These are phyloP conservation scores for Thielaviopsis euricoi DNA, from an alignment of 2,329 filamentous ascomycete genomes.

Conservation along the genomic window DNA sequence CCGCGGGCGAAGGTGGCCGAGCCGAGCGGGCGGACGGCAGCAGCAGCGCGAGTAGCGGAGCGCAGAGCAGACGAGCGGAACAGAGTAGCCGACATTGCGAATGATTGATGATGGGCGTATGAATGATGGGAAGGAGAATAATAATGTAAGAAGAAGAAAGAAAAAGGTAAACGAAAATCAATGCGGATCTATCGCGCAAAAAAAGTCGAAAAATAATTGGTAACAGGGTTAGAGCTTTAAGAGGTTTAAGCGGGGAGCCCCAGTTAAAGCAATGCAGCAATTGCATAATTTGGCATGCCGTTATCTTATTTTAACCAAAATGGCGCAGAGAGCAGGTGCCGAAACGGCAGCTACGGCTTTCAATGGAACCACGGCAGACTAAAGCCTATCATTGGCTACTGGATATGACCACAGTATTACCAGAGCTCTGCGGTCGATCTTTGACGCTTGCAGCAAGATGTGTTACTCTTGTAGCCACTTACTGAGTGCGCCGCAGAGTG, in stretches of 20 bases:
- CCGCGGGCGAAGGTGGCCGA: slow-evolving; percentile 63
- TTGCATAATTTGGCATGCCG: background rate
- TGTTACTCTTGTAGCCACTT: too few species aligned
- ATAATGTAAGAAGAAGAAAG: background rate
- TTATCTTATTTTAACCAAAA: background rate
- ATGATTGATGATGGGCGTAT: slow-evolving; percentile 13
- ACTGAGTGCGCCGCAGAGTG: too few species aligned
- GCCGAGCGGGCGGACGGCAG: slow-evolving; percentile 46
- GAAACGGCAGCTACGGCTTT: too few species aligned
- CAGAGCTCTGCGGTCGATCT: too few species aligned
- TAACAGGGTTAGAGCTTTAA: background rate
- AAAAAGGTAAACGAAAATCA: background rate
- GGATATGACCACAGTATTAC: too few species aligned
- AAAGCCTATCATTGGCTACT: too few species aligned
- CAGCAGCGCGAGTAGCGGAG: slow-evolving; percentile 53
- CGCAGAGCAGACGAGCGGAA: slow-evolving; percentile 55
- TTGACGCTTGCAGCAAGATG: too few species aligned
- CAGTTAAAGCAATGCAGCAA: background rate
- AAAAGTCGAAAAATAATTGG: background rate
- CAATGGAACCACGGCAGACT: too few species aligned
- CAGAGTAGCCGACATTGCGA: slow-evolving; percentile 57
- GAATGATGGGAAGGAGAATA: background rate
- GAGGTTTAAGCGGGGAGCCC: background rate
- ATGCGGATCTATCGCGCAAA: too few species aligned
- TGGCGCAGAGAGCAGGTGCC: background rate